phyloP scores from a whole-genome alignment of 1,284 basidiomycete genomes.

The Ceratobasidium sp. region DNA sequence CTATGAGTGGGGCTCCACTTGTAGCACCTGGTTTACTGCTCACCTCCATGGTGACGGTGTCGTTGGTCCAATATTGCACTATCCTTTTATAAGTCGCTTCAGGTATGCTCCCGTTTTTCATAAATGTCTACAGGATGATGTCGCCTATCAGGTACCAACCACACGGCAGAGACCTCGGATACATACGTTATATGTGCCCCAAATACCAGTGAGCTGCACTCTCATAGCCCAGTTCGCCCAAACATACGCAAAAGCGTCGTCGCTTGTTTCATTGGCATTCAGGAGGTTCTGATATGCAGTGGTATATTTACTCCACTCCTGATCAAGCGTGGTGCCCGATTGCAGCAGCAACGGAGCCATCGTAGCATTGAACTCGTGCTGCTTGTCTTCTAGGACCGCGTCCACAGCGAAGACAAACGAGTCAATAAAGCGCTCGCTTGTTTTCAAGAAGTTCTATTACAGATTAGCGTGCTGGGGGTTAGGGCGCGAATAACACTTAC shows the following conservation, averaged over 20 bases:
- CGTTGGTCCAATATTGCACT: slow-evolving; percentile 7
- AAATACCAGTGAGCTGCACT: background rate
- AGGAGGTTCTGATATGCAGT: background rate
- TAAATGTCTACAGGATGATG: background rate
- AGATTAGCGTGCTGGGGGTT: background rate
- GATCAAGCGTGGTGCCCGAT: background rate
- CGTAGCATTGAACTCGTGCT: background rate
- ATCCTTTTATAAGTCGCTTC: background rate
- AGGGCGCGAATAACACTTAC: background rate
- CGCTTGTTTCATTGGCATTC: background rate
- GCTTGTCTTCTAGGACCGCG: no score
- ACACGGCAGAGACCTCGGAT: background rate
- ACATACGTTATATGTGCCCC: slow-evolving; percentile 16
- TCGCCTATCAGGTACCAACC: background rate
- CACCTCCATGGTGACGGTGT: background rate
- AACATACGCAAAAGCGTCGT: background rate
- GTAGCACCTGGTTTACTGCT: background rate
- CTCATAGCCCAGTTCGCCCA: background rate
- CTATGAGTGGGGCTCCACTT: background rate
- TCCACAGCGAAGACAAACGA: background rate
- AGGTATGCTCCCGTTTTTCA: slow-evolving; percentile 19
- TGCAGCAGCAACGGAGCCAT: background rate
- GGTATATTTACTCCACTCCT: background rate
- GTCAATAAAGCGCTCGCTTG: background rate
- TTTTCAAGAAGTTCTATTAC: slow-evolving; percentile 20